Percentiles rank a stretch among this genome's conserved stretches.
Conservation (phyloP, 768 basidiomycete species). For the Suillus tomentosus region DNA sequence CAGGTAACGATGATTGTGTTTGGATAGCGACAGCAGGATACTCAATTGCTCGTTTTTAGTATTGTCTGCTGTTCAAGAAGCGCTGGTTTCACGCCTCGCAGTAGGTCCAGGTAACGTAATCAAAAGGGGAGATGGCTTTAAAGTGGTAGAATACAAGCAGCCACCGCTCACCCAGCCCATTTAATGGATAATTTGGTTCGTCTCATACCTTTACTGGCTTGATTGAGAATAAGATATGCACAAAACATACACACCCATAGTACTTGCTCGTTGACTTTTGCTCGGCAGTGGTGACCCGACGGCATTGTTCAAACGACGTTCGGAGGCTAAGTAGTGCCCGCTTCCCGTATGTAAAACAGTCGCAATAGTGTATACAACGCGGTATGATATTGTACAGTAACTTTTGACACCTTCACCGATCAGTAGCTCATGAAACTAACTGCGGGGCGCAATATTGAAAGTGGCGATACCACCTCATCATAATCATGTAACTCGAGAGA, state of each 20-base stretch:
- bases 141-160: background rate
- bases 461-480: background rate
- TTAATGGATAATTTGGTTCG: background rate
- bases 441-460: background rate
- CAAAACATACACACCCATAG: background rate
- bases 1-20: background rate
- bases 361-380: background rate
- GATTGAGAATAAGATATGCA: background rate
- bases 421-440: background rate
- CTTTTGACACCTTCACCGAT: background rate
- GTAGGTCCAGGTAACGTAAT: background rate
- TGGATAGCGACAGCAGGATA: background rate
- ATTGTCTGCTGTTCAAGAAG: slow-evolving; percentile 5
- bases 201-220: background rate
- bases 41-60: background rate
- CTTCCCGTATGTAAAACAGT: background rate
- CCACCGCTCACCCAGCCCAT: background rate
- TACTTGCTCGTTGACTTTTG: background rate
- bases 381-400: background rate
- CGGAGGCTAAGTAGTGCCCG: background rate
- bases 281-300: background rate
- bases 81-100: background rate
- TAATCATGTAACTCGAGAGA: background rate
- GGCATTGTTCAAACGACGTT: background rate
- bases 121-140: background rate